Evolutionary conservation across 768 basidiomycete genomes (phyloP).

Genomic region (Boletus rubropictus): DNA sequence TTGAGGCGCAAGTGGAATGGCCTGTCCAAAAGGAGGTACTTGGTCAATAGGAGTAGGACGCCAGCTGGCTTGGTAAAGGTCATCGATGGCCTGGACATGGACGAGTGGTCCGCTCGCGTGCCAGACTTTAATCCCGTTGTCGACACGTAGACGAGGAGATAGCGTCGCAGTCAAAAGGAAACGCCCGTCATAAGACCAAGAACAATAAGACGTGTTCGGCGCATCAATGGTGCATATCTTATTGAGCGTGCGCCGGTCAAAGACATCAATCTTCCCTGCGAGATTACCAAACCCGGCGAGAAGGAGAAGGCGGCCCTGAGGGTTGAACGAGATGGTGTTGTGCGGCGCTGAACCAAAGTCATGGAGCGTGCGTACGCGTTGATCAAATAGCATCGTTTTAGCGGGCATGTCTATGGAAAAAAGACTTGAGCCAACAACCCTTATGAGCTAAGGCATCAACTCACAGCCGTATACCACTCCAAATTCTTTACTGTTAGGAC

Average conservation of each 20-base stretch:
- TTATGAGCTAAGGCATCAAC: slow-evolving; percentile 29
- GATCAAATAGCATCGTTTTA: slow-evolving; percentile 86
- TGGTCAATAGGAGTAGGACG: slow-evolving; percentile 64
- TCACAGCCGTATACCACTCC: slow-evolving; percentile 93
- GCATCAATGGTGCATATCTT: slow-evolving; percentile 81
- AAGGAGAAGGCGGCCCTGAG: slow-evolving; percentile 82
- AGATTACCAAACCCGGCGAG: slow-evolving; percentile 96
- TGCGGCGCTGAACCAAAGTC: slow-evolving; percentile 87
- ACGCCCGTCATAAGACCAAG: slow-evolving; percentile 92
- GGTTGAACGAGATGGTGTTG: slow-evolving; percentile 93
- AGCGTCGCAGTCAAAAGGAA: slow-evolving; percentile 92
- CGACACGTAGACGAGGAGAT: slow-evolving; percentile 92
- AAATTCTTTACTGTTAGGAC: slow-evolving; percentile 94
- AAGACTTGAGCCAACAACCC: not conserved
- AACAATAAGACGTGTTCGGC: slow-evolving; percentile 88
- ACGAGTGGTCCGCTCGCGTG: slow-evolving; percentile 86
- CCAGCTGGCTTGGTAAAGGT: slow-evolving; percentile 88
- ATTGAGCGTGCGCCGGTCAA: slow-evolving; percentile 79
- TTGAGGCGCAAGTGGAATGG: slow-evolving; percentile 62
- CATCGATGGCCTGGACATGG: slow-evolving; percentile 76
- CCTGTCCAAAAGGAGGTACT: slow-evolving; percentile 59
- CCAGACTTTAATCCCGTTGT: slow-evolving; percentile 96
- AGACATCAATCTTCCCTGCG: slow-evolving; percentile 88
- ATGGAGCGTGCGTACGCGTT: slow-evolving; percentile 78
- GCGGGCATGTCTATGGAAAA: slow-evolving; percentile 80